phyloP scores from a whole-genome alignment of 2,329 filamentous ascomycete species.

The Fusarium redolens region DNA sequence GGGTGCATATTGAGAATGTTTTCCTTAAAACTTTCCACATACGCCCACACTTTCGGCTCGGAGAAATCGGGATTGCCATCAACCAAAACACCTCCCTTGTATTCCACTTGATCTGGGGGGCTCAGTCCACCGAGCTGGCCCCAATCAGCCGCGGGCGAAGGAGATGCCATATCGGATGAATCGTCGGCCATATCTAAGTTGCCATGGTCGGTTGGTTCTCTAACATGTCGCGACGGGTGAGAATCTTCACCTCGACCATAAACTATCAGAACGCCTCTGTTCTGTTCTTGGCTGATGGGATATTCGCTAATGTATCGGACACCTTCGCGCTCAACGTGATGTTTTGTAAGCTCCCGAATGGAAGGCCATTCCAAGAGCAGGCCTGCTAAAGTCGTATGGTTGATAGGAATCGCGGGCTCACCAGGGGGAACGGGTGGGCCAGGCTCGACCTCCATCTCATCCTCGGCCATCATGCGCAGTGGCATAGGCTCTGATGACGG shows the following conservation, averaged over 20 bases:
- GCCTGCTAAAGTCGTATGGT: constrained; percentile 92
- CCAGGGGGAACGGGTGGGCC: constrained; percentile 65
- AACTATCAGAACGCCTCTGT: constrained; percentile 77
- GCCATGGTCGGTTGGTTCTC: constrained; percentile 54
- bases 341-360: constrained; percentile 72
- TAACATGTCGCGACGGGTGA: constrained; percentile 64
- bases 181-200: constrained; percentile 59
- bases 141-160: constrained; percentile 67
- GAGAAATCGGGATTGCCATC: constrained; percentile 67
- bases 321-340: constrained; percentile 59
- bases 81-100: constrained; percentile 52
- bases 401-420: constrained; percentile 78
- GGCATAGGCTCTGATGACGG: constrained; percentile 43
- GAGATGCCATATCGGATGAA: constrained; percentile 64
- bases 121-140: constrained; percentile 67
- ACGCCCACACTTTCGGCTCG: constrained; percentile 60
- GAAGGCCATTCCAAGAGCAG: constrained; percentile 79
- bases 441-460: constrained; percentile 63
- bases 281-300: constrained; percentile 80
- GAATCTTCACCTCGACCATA: constrained; percentile 83
- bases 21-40: constrained; percentile 68
- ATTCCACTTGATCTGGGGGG: constrained; percentile 56
- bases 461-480: constrained; percentile 53
- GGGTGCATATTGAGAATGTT: constrained; percentile 75
- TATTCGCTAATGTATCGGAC: constrained; percentile 74